Evolutionary conservation across 768 basidiomycete genomes (phyloP).

Genomic region (Harrya chromipes): DNA sequence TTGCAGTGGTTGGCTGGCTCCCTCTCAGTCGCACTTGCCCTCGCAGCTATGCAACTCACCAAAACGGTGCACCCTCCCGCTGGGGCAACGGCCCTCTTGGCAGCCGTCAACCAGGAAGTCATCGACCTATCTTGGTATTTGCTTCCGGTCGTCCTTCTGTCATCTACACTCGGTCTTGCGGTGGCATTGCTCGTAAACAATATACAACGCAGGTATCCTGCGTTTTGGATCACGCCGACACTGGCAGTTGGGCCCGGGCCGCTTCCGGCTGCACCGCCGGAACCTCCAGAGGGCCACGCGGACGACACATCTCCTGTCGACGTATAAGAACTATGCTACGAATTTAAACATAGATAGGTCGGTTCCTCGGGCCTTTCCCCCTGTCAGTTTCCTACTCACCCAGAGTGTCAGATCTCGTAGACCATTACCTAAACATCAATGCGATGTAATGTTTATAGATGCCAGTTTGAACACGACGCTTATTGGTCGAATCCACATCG

Average conservation of each 20-base stretch:
- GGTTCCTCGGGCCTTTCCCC: not conserved
- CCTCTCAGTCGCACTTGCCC: constrained; percentile 39
- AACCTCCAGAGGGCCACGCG: not conserved
- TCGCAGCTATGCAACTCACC: constrained; percentile 53
- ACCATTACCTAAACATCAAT: not conserved
- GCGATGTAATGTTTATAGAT: constrained; percentile 1
- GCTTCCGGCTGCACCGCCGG: not conserved
- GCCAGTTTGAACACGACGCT: not conserved
- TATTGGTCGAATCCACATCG: constrained; percentile 1
- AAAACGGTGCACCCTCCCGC: constrained; percentile 53
- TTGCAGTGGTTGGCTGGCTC: constrained; percentile 40
- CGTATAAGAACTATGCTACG: too few relatives aligned
- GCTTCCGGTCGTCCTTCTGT: constrained; percentile 49
- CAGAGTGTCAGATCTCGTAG: not conserved
- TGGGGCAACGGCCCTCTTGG: constrained; percentile 54
- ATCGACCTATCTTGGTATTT: constrained; percentile 51
- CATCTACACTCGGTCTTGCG: constrained; percentile 40
- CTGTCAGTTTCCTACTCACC: constrained; percentile 3
- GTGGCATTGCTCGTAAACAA: constrained; percentile 50
- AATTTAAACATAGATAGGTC: constrained; percentile 3
- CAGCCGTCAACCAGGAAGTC: constrained; percentile 41
- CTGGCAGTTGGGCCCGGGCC: not conserved
- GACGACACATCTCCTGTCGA: not conserved
- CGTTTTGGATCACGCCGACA: constrained; percentile 41
- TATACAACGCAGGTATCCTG: constrained; percentile 44